A percentile compares a stretch with the other conserved stretches of the same genome.
phyloP scores from a whole-genome alignment of 2,329 filamentous ascomycete genomes.

The Fusarium palustre region DNA sequence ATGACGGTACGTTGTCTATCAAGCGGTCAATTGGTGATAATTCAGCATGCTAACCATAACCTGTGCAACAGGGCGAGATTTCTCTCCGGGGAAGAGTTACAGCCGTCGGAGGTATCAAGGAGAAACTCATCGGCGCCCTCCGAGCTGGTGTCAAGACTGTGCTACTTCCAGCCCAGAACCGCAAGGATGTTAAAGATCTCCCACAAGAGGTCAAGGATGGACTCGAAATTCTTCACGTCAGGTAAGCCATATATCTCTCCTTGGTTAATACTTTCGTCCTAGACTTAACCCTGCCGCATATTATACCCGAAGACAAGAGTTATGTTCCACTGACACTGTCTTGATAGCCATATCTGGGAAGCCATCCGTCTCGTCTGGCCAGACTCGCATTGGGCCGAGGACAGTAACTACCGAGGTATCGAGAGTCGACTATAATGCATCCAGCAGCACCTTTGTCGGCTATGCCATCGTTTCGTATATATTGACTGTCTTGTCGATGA shows the following conservation, averaged over 20 bases:
- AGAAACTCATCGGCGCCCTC: constrained; percentile 95
- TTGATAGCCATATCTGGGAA: constrained; percentile 87
- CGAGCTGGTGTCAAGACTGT: constrained; percentile 96
- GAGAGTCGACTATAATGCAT: constrained; percentile 79
- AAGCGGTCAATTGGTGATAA: constrained; percentile 37
- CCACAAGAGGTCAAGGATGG: constrained; percentile 90
- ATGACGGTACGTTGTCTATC: constrained; percentile 77
- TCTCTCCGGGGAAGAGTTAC: constrained; percentile 90
- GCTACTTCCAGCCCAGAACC: constrained; percentile 85
- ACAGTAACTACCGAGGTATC: constrained; percentile 73
- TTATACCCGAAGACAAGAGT: constrained; percentile 33
- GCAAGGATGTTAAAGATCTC: constrained; percentile 91
- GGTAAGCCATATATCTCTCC: constrained; percentile 71
- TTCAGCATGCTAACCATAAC: constrained; percentile 43
- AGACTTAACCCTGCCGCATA: constrained; percentile 34
- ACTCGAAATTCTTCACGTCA: constrained; percentile 88
- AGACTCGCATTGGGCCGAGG: constrained; percentile 83
- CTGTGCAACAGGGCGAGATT: constrained; percentile 67
- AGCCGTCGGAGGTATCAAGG: constrained; percentile 96
- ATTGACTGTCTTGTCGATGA: constrained; percentile 29
- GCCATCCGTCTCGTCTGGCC: constrained; percentile 93
- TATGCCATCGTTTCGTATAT: constrained; percentile 9
- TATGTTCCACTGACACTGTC: constrained; percentile 49
- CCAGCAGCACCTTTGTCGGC: neutral
- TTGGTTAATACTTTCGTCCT: constrained; percentile 43